Conservation (phyloP, 768 basidiomycete species). For the Boletus rubropictus region DNA sequence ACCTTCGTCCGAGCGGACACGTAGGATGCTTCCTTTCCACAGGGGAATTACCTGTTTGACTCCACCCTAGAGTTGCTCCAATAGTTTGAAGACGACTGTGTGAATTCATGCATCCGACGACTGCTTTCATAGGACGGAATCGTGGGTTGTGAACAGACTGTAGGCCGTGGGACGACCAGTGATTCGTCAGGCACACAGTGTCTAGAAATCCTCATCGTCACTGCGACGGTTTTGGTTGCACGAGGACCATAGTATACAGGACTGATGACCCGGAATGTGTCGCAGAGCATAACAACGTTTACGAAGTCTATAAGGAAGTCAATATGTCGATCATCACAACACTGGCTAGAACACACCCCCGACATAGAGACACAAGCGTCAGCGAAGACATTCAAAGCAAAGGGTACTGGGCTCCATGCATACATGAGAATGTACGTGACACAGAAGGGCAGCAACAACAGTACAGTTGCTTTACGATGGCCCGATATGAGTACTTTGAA, state of each 20-base stretch:
- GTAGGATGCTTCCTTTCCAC: conserved; percentile 7
- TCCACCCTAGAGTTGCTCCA: conserved; percentile 13
- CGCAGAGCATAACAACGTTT: conserved; percentile 62
- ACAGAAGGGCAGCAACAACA: conserved; percentile 55
- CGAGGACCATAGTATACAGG: conserved; percentile 40
- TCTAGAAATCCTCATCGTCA: conserved; percentile 20
- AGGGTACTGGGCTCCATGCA: conserved; percentile 45
- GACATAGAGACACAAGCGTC: conserved; percentile 47
- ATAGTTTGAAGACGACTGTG: conserved; percentile 4
- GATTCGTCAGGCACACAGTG: conserved; percentile 22
- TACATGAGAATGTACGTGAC: conserved; percentile 44
- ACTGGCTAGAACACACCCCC: conserved; percentile 36
- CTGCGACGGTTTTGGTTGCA: conserved; percentile 1
- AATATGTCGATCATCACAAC: background rate
- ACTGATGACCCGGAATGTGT: conserved; percentile 58
- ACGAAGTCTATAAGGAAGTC: conserved; percentile 43
- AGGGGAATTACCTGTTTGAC: conserved; percentile 14
- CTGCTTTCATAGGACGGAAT: conserved; percentile 1
- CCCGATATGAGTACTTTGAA: conserved; percentile 4
- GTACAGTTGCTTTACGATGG: conserved; percentile 46
- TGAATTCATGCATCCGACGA: background rate
- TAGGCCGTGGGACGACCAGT: conserved; percentile 5
- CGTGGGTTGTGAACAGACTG: background rate
- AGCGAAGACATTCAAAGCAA: conserved; percentile 44
- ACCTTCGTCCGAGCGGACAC: conserved; percentile 3